Evolutionary conservation across 441 rosid genomes (phyloP).

Genomic region (Populus hybrid): DNA sequence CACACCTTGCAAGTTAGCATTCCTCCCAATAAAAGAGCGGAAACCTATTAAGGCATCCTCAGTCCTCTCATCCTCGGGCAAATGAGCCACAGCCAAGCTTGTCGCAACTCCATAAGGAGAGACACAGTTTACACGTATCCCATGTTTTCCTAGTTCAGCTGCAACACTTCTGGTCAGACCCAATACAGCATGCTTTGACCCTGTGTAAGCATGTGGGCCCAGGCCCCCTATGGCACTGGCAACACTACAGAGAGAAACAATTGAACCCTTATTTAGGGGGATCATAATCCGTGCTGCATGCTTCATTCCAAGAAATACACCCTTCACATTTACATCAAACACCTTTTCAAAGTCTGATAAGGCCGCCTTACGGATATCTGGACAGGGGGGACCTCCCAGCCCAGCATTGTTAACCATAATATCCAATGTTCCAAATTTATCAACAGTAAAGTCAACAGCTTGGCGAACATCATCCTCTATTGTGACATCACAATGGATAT

Average conservation of each 20-base stretch:
- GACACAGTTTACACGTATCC: constrained; percentile 87
- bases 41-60: constrained; percentile 53
- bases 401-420: constrained; percentile 92
- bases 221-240: constrained; percentile 52
- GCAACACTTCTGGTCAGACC: constrained; percentile 79
- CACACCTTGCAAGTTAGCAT: constrained; percentile 77
- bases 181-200: constrained; percentile 77
- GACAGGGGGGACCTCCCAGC: constrained; percentile 50
- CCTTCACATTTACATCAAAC: constrained; percentile 79
- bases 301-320: constrained; percentile 81
- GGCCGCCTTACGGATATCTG: constrained; percentile 57
- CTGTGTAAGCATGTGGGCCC: constrained; percentile 77
- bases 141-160: constrained; percentile 84
- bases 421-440: constrained; percentile 60
- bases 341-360: constrained; percentile 55
- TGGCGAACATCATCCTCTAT: constrained; percentile 55
- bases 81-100: constrained; percentile 62
- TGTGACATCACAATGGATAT: constrained; percentile 72
- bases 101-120: constrained; percentile 76
- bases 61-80: constrained; percentile 69
- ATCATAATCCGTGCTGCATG: constrained; percentile 89
- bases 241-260: constrained; percentile 62
- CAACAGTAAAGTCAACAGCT: constrained; percentile 56
- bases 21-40: constrained; percentile 37
- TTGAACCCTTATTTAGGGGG: constrained; percentile 55